Conservation (phyloP, 768 basidiomycete genomes). For the Suillus occidentalis region DNA sequence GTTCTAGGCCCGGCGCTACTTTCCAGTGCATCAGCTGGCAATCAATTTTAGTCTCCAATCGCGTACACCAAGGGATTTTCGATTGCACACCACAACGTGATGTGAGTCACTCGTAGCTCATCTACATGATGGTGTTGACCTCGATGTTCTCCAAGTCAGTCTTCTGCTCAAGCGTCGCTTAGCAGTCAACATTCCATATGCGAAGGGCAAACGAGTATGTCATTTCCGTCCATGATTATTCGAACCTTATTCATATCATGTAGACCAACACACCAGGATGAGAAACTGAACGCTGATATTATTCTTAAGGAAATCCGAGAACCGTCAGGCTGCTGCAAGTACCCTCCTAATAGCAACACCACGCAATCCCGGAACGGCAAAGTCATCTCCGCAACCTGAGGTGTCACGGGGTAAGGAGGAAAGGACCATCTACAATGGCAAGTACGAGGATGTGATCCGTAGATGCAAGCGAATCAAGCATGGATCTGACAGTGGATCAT, state of each 20-base stretch:
- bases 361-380: not conserved
- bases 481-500: slow-evolving; percentile 80
- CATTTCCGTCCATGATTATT: not conserved
- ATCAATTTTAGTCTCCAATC: too few species aligned
- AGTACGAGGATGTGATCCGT: slow-evolving; percentile 93
- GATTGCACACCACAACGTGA: too few species aligned
- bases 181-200: not conserved
- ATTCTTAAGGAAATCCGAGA: not conserved
- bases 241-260: not conserved
- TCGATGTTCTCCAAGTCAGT: too few species aligned
- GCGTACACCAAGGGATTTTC: too few species aligned
- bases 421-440: slow-evolving; percentile 84
- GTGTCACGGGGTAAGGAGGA: slow-evolving; percentile 66
- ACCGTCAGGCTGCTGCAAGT: not conserved
- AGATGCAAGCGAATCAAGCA: slow-evolving; percentile 89
- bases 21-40: too few species aligned
- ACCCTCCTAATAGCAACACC: not conserved
- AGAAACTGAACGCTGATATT: not conserved
- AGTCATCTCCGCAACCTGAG: too few species aligned
- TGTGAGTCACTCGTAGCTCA: too few species aligned
- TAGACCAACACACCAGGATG: not conserved
- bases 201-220: not conserved
- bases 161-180: not conserved
- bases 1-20: too few species aligned
- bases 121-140: too few species aligned